phyloP scores from a whole-genome alignment of 176 grass and related monocot species.

The Bonia amplexicaulis region DNA sequence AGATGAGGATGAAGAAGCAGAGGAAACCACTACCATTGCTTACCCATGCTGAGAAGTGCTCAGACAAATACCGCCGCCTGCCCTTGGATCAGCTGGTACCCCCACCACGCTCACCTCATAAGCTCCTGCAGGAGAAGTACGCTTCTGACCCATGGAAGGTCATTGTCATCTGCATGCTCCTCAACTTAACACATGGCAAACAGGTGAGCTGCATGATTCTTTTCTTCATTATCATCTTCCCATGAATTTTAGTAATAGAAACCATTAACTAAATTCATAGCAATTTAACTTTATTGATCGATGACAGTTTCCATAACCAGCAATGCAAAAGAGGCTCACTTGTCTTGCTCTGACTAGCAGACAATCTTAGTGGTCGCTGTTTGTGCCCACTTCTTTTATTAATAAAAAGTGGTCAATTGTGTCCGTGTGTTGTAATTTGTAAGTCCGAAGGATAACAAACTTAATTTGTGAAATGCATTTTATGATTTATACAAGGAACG shows the following conservation, averaged over 20 bases:
- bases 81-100: slow-evolving; percentile 24
- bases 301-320: neutral
- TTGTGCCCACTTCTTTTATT: neutral
- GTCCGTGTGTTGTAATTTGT: neutral
- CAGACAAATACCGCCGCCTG: slow-evolving; percentile 22
- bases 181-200: slow-evolving; percentile 28
- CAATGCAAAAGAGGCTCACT: neutral
- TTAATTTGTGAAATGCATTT: neutral
- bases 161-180: slow-evolving; percentile 41
- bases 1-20: neutral
- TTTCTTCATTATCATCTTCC: neutral
- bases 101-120: slow-evolving; percentile 14
- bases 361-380: neutral
- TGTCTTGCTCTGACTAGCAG: neutral
- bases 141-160: slow-evolving; percentile 50
- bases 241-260: neutral
- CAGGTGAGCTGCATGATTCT: slow-evolving; percentile 15
- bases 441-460: neutral
- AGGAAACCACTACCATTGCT: neutral
- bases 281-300: neutral
- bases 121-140: slow-evolving; percentile 34
- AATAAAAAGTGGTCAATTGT: neutral
- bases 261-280: neutral
- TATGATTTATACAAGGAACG: neutral
- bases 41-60: neutral